These are phyloP conservation scores for Triangularia verruculosa DNA, from an alignment of 2,329 filamentous ascomycete species.

Conservation along the genomic window DNA sequence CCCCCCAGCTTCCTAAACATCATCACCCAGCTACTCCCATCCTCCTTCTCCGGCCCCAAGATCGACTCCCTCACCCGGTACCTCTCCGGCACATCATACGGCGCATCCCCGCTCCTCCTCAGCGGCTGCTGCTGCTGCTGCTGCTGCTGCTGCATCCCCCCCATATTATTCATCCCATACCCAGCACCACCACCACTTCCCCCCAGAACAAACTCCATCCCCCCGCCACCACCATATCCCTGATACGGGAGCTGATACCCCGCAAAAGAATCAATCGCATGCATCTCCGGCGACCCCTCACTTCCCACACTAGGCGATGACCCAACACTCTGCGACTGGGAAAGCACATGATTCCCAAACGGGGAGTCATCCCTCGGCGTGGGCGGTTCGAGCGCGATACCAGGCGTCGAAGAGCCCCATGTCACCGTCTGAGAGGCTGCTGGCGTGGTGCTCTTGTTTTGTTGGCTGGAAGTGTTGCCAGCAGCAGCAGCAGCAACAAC, in stretches of 20 bases:
- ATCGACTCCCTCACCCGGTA: slow-evolving; percentile 33
- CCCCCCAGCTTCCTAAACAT: slow-evolving; percentile 33
- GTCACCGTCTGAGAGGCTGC: too few relatives aligned
- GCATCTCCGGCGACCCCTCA: slow-evolving; percentile 10
- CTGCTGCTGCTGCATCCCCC: background rate
- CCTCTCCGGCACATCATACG: slow-evolving; percentile 35
- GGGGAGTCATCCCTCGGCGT: slow-evolving; percentile 17
- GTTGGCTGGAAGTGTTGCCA: too few relatives aligned
- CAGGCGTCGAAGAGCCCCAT: slow-evolving; percentile 16
- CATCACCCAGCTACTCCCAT: slow-evolving; percentile 33
- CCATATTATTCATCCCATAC: slow-evolving; percentile 2
- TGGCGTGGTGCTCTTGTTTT: too few relatives aligned
- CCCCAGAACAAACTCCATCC: background rate
- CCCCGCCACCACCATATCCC: background rate
- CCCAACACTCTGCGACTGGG: background rate
- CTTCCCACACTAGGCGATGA: slow-evolving; percentile 11
- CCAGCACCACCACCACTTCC: background rate
- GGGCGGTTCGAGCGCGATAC: slow-evolving; percentile 22
- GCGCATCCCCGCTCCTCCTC: slow-evolving; percentile 28
- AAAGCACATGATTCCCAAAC: slow-evolving; percentile 2
- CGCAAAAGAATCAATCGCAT: slow-evolving; percentile 3
- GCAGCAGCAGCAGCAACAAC: slow-evolving; percentile 10
- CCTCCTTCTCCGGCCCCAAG: slow-evolving; percentile 32
- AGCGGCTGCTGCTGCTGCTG: slow-evolving; percentile 2
- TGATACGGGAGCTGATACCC: background rate